Evolutionary conservation across 108 stramenopile species (phyloP).

Genomic region (Chaetoceros tenuissimus): DNA sequence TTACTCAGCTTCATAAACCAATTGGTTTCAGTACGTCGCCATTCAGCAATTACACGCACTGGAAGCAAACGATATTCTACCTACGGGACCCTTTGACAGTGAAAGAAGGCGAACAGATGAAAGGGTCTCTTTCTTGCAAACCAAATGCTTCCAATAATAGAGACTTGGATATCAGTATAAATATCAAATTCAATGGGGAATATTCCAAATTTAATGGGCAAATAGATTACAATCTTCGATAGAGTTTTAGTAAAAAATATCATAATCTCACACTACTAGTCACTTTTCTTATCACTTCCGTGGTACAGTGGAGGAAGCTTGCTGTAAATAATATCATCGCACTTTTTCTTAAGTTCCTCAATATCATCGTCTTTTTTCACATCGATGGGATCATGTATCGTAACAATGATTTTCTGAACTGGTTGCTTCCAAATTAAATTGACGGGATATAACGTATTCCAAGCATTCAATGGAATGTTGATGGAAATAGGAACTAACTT

Average conservation of each 20-base stretch:
- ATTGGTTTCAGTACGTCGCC: constrained; percentile 93
- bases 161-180: constrained; percentile 66
- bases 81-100: constrained; percentile 44
- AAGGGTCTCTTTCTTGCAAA: constrained; percentile 48
- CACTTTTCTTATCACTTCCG: too few species aligned
- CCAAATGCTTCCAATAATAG: constrained; percentile 64
- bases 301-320: constrained; percentile 31
- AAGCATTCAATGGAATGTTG: constrained; percentile 54
- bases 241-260: too few species aligned
- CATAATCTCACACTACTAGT: too few species aligned
- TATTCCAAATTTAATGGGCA: constrained; percentile 36
- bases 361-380: constrained; percentile 38
- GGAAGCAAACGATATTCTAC: constrained; percentile 94
- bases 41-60: constrained; percentile 91
- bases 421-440: constrained; percentile 20
- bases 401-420: constrained; percentile 40
- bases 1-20: constrained; percentile 90
- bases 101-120: constrained; percentile 54
- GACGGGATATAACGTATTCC: constrained; percentile 75
- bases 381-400: constrained; percentile 51
- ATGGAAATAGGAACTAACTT: constrained; percentile 60
- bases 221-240: constrained; percentile 62
- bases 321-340: constrained; percentile 61
- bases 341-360: constrained; percentile 56
- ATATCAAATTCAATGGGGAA: constrained; percentile 41